phyloP scores from a whole-genome alignment of 2,329 filamentous ascomycete species.

The Xylariaceae sp. region DNA sequence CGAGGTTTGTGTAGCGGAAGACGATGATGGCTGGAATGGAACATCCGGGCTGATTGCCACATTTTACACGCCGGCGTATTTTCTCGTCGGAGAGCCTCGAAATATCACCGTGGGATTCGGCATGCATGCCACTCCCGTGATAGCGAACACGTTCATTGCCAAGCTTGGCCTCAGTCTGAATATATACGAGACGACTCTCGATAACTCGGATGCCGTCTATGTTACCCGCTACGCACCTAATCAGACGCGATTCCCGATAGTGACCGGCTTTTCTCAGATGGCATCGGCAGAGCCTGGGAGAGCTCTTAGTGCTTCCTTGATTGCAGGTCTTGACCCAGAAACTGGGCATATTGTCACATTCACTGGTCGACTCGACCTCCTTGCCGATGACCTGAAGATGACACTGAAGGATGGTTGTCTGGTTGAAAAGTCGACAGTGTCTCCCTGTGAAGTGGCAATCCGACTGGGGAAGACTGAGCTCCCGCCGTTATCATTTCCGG shows the following conservation, averaged over 20 bases:
- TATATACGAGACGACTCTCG: conserved; percentile 32
- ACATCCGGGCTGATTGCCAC: conserved; percentile 35
- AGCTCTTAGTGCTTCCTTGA: not conserved
- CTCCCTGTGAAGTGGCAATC: conserved; percentile 38
- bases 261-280: conserved; percentile 3
- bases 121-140: not conserved
- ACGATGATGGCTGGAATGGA: conserved; percentile 35
- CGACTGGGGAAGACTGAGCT: conserved; percentile 31
- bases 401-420: not conserved
- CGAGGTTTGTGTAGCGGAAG: conserved; percentile 31
- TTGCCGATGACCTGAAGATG: not conserved
- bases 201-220: conserved; percentile 19
- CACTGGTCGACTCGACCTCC: conserved; percentile 9
- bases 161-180: conserved; percentile 28
- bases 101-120: conserved; percentile 24
- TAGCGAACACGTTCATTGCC: not conserved
- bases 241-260: conserved; percentile 7
- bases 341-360: conserved; percentile 8
- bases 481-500: conserved; percentile 35
- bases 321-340: not conserved
- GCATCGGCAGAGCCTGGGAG: not conserved
- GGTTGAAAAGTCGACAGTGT: conserved; percentile 4
- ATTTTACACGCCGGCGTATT: conserved; percentile 35
- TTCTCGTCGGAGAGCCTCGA: conserved; percentile 32
- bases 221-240: conserved; percentile 14